Conservation (phyloP, 371 early-diverging fungal genomes). For the Mucor saturninus region DNA sequence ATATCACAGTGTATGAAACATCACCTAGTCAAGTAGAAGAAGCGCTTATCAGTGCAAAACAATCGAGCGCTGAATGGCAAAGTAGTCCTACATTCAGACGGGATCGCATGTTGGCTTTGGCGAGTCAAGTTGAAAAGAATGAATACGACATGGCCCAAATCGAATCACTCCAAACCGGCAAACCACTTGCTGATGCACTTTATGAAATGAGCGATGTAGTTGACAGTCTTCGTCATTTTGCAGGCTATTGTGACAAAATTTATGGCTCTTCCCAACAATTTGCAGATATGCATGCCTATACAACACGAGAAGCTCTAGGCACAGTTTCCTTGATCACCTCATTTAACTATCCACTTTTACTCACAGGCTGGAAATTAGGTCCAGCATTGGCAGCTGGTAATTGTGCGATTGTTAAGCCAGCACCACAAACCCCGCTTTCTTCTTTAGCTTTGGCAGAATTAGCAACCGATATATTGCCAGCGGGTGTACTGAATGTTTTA, state of each 20-base stretch:
- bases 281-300: slow-evolving; percentile 48
- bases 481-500: slow-evolving; percentile 75
- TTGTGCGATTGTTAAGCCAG: slow-evolving; percentile 45
- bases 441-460: slow-evolving; percentile 44
- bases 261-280: slow-evolving; percentile 34
- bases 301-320: slow-evolving; percentile 77
- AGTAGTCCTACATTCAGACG: slow-evolving; percentile 46
- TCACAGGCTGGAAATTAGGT: slow-evolving; percentile 82
- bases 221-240: slow-evolving; percentile 75
- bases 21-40: slow-evolving; percentile 23
- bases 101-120: slow-evolving; percentile 68
- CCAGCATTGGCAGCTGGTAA: slow-evolving; percentile 77
- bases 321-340: slow-evolving; percentile 76
- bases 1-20: slow-evolving; percentile 13
- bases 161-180: slow-evolving; percentile 86
- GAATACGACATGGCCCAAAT: slow-evolving; percentile 65
- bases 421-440: slow-evolving; percentile 51
- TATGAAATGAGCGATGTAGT: slow-evolving; percentile 63
- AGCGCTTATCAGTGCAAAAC: slow-evolving; percentile 21
- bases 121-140: slow-evolving; percentile 62
- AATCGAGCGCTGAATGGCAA: slow-evolving; percentile 18
- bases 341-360: slow-evolving; percentile 82
- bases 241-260: slow-evolving; percentile 79
- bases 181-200: slow-evolving; percentile 65
- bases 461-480: slow-evolving; percentile 35